A percentile compares a stretch with the other conserved stretches of the same genome.
Evolutionary conservation across 2,329 filamentous ascomycete species (phyloP).

Genomic region (Meredithiella fracta): DNA sequence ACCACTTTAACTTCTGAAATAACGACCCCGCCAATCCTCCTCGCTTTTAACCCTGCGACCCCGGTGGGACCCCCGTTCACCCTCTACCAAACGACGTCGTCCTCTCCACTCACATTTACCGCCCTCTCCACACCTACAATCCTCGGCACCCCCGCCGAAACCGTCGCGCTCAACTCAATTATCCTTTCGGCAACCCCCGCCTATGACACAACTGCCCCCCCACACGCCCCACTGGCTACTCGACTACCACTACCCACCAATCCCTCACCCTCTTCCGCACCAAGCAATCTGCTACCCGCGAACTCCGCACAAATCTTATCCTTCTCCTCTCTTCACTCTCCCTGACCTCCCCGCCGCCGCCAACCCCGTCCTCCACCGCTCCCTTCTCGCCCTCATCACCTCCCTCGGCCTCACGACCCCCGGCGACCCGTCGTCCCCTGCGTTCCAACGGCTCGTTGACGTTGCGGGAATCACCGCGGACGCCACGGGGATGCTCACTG

Average conservation of each 20-base stretch:
- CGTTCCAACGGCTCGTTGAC: not conserved
- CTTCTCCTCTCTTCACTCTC: conserved; percentile 61
- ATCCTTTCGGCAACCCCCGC: not conserved
- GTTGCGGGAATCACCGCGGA: not conserved
- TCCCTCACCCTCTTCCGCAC: conserved; percentile 54
- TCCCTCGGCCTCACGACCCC: conserved; percentile 60
- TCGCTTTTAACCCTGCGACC: conserved; percentile 62
- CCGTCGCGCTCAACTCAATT: not conserved
- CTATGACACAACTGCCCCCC: not conserved
- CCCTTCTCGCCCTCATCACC: not conserved
- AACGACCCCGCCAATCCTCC: conserved; percentile 52
- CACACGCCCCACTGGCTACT: not conserved
- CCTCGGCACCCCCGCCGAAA: conserved; percentile 18
- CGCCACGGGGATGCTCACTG: not conserved
- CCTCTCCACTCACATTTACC: not conserved
- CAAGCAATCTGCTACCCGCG: conserved; percentile 85
- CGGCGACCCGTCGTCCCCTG: conserved; percentile 36
- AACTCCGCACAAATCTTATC: conserved; percentile 63
- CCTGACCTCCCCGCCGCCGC: conserved; percentile 50
- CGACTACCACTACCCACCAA: conserved; percentile 25
- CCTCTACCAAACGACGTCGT: conserved; percentile 51
- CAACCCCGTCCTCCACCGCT: not conserved
- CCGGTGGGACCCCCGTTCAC: conserved; percentile 44
- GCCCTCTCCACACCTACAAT: not conserved
- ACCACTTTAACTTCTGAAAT: conserved; percentile 30